Evolutionary conservation across 177 flowering plant species (phyloP).

Genomic region (Tripterygium wilfordii): DNA sequence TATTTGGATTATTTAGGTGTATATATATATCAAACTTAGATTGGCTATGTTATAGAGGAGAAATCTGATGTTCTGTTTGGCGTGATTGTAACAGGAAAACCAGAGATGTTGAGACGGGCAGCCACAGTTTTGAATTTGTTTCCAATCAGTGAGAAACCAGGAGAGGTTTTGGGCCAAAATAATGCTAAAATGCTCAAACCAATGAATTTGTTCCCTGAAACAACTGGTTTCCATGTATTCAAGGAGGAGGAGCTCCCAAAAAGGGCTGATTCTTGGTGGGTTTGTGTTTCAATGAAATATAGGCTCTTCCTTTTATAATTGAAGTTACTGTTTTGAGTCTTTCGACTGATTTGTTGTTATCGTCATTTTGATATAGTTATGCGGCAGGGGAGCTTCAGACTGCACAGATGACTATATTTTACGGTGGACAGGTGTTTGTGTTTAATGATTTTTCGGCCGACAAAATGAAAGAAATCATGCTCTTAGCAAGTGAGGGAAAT

Average conservation of each 20-base stretch:
- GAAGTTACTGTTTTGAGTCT: too few species aligned
- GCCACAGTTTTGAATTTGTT: slow-evolving; percentile 29
- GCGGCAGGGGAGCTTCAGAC: slow-evolving; percentile 16
- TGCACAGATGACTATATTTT: slow-evolving; percentile 69
- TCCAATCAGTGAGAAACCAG: slow-evolving; percentile 12
- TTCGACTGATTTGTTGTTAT: slow-evolving; percentile 1
- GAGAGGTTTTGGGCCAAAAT: neutral
- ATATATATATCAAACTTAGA: too few species aligned
- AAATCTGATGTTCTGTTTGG: slow-evolving; percentile 4
- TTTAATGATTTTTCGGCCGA: slow-evolving; percentile 55
- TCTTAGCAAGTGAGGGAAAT: slow-evolving; percentile 37
- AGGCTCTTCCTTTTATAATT: neutral
- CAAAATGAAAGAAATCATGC: slow-evolving; percentile 65
- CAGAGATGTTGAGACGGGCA: slow-evolving; percentile 9
- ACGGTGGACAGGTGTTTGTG: slow-evolving; percentile 59
- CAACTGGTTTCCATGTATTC: too few species aligned
- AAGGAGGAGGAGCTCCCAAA: too few species aligned
- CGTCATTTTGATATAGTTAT: too few species aligned
- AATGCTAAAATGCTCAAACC: slow-evolving; percentile 1
- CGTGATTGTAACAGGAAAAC: slow-evolving; percentile 12
- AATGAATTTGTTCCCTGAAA: neutral
- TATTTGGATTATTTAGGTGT: too few species aligned
- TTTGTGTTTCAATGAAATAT: too few species aligned
- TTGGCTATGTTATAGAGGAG: too few species aligned
- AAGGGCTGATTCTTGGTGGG: slow-evolving; percentile 15